A percentile compares a stretch with the other conserved stretches of the same genome.
phyloP scores from a whole-genome alignment of 176 grass and related monocot genomes.

The Tuctoria greenei region DNA sequence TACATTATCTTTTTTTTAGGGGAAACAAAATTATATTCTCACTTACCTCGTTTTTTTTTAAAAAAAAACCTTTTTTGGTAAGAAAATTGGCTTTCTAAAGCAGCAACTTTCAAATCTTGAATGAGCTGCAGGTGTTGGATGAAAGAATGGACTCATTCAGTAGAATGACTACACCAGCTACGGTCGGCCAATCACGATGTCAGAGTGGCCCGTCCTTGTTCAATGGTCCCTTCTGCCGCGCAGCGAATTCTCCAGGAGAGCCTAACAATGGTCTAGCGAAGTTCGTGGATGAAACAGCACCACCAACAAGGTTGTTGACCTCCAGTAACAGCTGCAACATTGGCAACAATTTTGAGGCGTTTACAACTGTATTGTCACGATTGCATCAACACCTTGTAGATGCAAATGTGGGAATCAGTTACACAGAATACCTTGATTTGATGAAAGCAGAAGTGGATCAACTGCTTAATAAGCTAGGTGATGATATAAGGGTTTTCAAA shows the following conservation, averaged over 20 bases:
- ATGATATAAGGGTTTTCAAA: conserved; percentile 52
- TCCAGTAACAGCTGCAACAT: conserved; percentile 16
- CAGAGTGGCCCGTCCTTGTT: conserved; percentile 18
- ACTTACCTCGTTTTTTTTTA: not conserved
- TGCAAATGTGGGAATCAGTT: conserved; percentile 37
- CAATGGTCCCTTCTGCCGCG: not conserved
- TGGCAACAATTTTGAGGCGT: conserved; percentile 23
- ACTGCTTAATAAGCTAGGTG: conserved; percentile 54
- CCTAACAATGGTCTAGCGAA: not conserved
- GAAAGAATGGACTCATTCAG: conserved; percentile 36
- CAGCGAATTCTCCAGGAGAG: not conserved
- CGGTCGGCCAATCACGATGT: conserved; percentile 8
- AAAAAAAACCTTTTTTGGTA: not conserved
- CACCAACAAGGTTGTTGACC: conserved; percentile 2
- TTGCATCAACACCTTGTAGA: conserved; percentile 42
- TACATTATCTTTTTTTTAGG: not conserved
- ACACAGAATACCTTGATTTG: conserved; percentile 44
- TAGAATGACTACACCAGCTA: conserved; percentile 14
- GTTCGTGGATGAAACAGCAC: not conserved
- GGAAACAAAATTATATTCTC: not conserved
- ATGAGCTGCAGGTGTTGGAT: conserved; percentile 36
- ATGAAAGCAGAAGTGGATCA: conserved; percentile 53
- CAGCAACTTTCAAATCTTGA: not conserved
- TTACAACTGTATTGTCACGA: conserved; percentile 31
- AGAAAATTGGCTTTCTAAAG: not conserved